Conservation (phyloP, 1,284 basidiomycete genomes). For the Ustilago loliicola region DNA sequence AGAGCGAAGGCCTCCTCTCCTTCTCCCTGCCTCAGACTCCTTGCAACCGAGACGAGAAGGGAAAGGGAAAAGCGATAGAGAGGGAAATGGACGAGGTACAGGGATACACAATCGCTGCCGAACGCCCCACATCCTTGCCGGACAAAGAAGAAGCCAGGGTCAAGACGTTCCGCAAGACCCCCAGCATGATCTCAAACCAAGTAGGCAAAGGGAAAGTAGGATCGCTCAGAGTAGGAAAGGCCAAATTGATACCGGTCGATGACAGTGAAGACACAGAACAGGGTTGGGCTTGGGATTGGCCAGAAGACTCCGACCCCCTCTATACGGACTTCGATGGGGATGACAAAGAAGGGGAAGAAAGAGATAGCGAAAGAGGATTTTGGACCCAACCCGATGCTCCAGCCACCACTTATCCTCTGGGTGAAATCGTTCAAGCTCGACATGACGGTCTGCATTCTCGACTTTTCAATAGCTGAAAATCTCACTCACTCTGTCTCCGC, state of each 20-base stretch:
- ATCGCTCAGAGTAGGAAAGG: slow-evolving; percentile 26
- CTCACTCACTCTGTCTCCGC: too few species aligned
- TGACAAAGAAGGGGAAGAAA: not conserved
- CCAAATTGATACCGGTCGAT: slow-evolving; percentile 26
- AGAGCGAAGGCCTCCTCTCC: slow-evolving; percentile 2
- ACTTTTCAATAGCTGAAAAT: slow-evolving; percentile 82
- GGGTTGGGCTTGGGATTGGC: slow-evolving; percentile 68
- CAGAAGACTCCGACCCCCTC: slow-evolving; percentile 59
- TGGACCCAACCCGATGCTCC: slow-evolving; percentile 72
- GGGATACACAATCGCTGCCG: slow-evolving; percentile 13
- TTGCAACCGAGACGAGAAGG: not conserved
- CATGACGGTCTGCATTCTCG: slow-evolving; percentile 96
- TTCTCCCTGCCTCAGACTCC: not conserved
- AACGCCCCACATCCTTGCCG: too few species aligned
- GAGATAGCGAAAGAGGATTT: slow-evolving; percentile 43
- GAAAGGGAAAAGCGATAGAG: slow-evolving; percentile 10
- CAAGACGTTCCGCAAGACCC: slow-evolving; percentile 22
- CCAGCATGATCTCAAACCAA: not conserved
- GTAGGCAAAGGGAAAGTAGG: slow-evolving; percentile 11
- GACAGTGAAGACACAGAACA: slow-evolving; percentile 48
- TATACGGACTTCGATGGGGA: too few species aligned
- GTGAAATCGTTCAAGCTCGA: slow-evolving; percentile 89
- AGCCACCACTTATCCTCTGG: slow-evolving; percentile 92
- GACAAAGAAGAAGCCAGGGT: too few species aligned
- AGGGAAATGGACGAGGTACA: not conserved